Percentiles rank a stretch among this genome's conserved stretches.
These are phyloP conservation scores for Didymella segeticola DNA, from an alignment of 2,329 filamentous ascomycete genomes.

Conservation along the genomic window DNA sequence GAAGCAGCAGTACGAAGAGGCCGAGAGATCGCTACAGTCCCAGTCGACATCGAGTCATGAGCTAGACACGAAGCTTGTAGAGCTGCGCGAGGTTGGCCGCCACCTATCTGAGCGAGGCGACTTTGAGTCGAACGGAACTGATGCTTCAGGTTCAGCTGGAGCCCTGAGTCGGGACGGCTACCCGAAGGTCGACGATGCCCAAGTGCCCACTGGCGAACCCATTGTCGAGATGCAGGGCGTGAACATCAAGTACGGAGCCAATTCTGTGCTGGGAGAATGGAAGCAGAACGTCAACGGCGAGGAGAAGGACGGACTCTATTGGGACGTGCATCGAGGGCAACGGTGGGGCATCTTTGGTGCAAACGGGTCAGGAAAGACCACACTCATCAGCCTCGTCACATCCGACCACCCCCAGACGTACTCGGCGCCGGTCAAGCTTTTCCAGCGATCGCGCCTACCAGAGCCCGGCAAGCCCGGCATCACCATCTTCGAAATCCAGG, in stretches of 20 bases:
- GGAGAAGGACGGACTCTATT: constrained; percentile 71
- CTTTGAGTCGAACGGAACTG: constrained; percentile 27
- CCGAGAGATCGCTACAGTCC: constrained; percentile 42
- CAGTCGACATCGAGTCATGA: constrained; percentile 4
- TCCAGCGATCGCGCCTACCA: constrained; percentile 81
- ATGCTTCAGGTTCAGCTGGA: background rate
- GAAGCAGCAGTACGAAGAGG: constrained; percentile 33
- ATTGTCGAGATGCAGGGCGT: constrained; percentile 89
- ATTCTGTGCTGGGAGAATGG: constrained; percentile 83
- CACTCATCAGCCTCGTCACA: constrained; percentile 86
- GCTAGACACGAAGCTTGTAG: constrained; percentile 29
- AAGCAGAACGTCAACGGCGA: constrained; percentile 62
- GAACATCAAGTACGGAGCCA: constrained; percentile 78
- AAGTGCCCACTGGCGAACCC: constrained; percentile 62
- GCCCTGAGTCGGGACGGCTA: constrained; percentile 44
- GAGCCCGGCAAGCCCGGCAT: constrained; percentile 74
- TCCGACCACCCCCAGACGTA: constrained; percentile 97
- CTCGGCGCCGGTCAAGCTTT: constrained; percentile 83
- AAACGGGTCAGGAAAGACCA: constrained; percentile 96
- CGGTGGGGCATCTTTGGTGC: constrained; percentile 93
- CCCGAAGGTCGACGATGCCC: constrained; percentile 27
- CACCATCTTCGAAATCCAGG: constrained; percentile 91
- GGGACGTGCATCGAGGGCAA: constrained; percentile 82
- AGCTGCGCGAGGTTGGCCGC: constrained; percentile 36
- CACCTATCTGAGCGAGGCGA: constrained; percentile 38